phyloP scores from a whole-genome alignment of 352 stramenopile species.

The Plasmopara muralis region DNA sequence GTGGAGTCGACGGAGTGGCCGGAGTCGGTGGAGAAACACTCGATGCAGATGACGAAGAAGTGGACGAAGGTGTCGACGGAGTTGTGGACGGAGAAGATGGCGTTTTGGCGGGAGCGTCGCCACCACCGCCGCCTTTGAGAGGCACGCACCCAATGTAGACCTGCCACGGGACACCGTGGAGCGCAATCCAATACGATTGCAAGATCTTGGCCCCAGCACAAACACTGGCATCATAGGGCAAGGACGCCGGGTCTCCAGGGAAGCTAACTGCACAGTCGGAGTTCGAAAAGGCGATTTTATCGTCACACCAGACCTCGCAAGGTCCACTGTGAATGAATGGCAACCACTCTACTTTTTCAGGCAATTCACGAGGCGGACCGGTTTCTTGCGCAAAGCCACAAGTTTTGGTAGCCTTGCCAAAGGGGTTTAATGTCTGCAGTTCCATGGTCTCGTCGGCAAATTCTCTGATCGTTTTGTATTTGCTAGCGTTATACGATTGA shows the following conservation, averaged over 20 bases:
- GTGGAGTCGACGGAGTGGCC: not conserved
- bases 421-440: constrained; percentile 18
- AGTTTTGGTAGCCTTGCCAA: constrained; percentile 19
- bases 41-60: not conserved
- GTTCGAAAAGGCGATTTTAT: constrained; percentile 37
- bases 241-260: constrained; percentile 17
- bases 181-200: constrained; percentile 48
- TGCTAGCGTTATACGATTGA: constrained; percentile 27
- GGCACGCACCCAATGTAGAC: constrained; percentile 42
- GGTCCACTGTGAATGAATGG: constrained; percentile 42
- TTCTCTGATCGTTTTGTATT: constrained; percentile 32
- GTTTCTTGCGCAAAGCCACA: constrained; percentile 26
- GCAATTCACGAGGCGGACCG: constrained; percentile 24
- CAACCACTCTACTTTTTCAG: constrained; percentile 20
- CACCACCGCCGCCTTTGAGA: constrained; percentile 8
- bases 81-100: constrained; percentile 1
- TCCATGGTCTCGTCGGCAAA: constrained; percentile 24
- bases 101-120: not conserved
- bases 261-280: constrained; percentile 36
- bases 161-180: constrained; percentile 50
- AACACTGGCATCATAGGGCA: constrained; percentile 37
- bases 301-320: constrained; percentile 55
- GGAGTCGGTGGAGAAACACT: not conserved
- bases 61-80: not conserved
- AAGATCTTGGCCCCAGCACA: constrained; percentile 37